Evolutionary conservation across 139 green algal genomes (phyloP), one percentile per base, ranked within the genome.

Genomic region (Chara braunii): DNA sequence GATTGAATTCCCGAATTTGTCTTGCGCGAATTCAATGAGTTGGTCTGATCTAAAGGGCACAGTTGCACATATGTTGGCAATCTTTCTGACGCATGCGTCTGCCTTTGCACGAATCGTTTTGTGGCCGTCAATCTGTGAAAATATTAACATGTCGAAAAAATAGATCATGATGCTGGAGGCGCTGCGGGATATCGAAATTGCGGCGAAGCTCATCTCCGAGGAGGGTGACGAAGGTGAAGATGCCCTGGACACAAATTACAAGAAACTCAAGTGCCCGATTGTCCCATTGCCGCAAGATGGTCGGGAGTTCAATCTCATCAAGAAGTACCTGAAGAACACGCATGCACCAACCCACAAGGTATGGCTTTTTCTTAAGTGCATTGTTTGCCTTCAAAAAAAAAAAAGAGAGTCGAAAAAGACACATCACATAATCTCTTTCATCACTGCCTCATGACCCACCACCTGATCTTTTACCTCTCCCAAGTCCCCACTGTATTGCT

Each of bases 151-250:
- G n/a, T n/a, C n/a, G n/a, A n/a, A n/a, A n/a, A n/a, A 18, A 33
- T 50, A 68, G 60, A 70, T 68, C 6, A 43, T 43, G 45, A 68
- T 68, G 60, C 48, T 68, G 60, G 60, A 68, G 44, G 22, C 60
- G 0, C 51, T 68, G 43, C 54, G 60, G n/a, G 60, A 68, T 33
- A 68, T 68, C 12, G 60, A 68, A 50, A 68, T 68, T 12, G 52
- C 60, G 48, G 60, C 60, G 48, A 24, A 24, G 24, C 24, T 64
- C n/a, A 24, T 64, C 32, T 24, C 22, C n/a, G 24, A 24, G 29
- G 56, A 68, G 26, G 22, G 11, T 3, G 50, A 23, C 6, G 60
- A 68, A 28, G 8, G 26, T 8, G 60, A 68, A 30, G 60, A 68
- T 50, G 45, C 50, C 32, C 28, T 68, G 60, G 60, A 68, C 60